Percentiles rank a stretch among this genome's conserved stretches.
Evolutionary conservation across 73 alveolate genomes (phyloP).

Genomic region (Paraurostyla sp.): DNA sequence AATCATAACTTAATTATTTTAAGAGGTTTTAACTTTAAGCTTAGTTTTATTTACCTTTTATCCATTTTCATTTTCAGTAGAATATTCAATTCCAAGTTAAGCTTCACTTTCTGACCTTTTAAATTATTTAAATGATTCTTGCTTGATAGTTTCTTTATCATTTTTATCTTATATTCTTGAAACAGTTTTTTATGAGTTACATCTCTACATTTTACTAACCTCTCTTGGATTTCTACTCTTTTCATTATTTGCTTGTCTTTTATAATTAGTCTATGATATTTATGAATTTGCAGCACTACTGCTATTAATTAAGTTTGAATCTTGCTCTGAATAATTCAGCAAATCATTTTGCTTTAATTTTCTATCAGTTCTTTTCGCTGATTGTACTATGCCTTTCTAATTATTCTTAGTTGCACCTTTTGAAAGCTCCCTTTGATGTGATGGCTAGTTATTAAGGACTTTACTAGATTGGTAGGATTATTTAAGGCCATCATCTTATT

Average conservation of each 20-base stretch:
- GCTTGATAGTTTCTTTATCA: background rate
- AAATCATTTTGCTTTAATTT: background rate
- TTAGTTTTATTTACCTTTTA: background rate
- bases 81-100: background rate
- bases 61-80: background rate
- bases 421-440: background rate
- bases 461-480: background rate
- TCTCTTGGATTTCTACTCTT: background rate
- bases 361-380: slow-evolving; percentile 14
- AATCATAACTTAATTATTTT: background rate
- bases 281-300: slow-evolving; percentile 16
- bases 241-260: background rate
- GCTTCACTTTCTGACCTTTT: slow-evolving; percentile 6
- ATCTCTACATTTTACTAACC: background rate
- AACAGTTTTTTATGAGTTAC: background rate
- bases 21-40: background rate
- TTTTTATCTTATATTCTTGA: background rate
- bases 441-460: background rate
- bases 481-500: background rate
- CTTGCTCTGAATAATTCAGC: background rate
- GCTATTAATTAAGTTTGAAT: background rate
- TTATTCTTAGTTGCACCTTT: background rate
- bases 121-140: background rate
- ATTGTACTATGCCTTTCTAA: background rate
- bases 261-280: too few species aligned